Conservation (phyloP, 2,329 filamentous ascomycete species). For the Lojkania enalia region DNA sequence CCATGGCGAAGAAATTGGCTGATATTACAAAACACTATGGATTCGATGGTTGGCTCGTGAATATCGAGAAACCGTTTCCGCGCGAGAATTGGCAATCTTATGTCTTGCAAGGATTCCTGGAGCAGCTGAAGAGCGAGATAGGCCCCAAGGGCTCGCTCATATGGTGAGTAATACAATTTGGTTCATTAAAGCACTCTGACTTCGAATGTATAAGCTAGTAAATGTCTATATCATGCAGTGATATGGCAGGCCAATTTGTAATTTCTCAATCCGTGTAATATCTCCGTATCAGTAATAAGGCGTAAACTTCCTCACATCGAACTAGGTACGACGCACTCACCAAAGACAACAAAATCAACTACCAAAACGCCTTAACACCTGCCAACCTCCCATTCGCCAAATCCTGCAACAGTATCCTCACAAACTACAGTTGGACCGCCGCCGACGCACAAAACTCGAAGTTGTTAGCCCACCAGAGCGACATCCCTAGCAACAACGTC, state of each 20-base stretch:
- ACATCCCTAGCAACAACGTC: slow-evolving; percentile 32
- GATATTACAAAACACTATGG: slow-evolving; percentile 46
- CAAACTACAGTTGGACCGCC: slow-evolving; percentile 52
- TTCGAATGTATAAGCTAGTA: no score
- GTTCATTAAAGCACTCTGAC: no score
- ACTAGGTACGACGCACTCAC: slow-evolving; percentile 53
- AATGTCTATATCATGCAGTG: no score
- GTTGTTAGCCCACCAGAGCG: slow-evolving; percentile 25
- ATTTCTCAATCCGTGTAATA: no score
- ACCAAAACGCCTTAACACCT: slow-evolving; percentile 50
- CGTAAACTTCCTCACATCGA: slow-evolving; percentile 6
- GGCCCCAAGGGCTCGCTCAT: slow-evolving; percentile 39
- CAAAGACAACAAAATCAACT: slow-evolving; percentile 45
- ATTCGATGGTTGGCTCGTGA: slow-evolving; percentile 54
- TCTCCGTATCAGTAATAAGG: neutral
- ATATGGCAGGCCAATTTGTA: no score
- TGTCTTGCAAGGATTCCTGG: slow-evolving; percentile 43
- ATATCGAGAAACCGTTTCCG: slow-evolving; percentile 51
- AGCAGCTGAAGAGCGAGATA: slow-evolving; percentile 39
- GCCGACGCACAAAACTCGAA: slow-evolving; percentile 27
- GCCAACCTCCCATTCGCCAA: slow-evolving; percentile 45
- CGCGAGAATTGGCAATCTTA: slow-evolving; percentile 32
- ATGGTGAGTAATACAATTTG: slow-evolving; percentile 39
- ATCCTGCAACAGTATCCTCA: slow-evolving; percentile 47
- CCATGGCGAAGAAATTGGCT: slow-evolving; percentile 45